phyloP scores from a whole-genome alignment of 495 filamentous ascomycete genomes.

The Daldinia decipiens region DNA sequence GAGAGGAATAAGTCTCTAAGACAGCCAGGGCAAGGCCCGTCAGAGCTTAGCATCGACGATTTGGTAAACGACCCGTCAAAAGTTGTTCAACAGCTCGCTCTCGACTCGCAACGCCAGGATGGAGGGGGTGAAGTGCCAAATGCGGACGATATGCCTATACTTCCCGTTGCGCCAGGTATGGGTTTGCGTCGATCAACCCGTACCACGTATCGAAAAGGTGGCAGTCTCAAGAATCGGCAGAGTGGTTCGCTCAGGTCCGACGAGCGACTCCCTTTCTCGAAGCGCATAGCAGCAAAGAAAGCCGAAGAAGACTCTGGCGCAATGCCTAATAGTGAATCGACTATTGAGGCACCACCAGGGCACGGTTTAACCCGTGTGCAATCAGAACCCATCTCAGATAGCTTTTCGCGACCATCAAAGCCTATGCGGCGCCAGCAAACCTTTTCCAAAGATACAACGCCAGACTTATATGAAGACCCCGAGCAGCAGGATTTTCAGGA shows the following conservation, averaged over 20 bases:
- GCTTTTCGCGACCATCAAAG: slow-evolving; percentile 62
- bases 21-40: slow-evolving; percentile 50
- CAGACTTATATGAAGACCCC: slow-evolving; percentile 32
- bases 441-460: slow-evolving; percentile 48
- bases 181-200: slow-evolving; percentile 88
- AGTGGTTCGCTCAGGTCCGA: slow-evolving; percentile 59
- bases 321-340: slow-evolving; percentile 60
- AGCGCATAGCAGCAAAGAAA: slow-evolving; percentile 67
- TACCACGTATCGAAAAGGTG: slow-evolving; percentile 86
- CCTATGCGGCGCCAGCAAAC: slow-evolving; percentile 57
- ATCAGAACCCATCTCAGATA: slow-evolving; percentile 77
- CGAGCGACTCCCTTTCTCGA: slow-evolving; percentile 70
- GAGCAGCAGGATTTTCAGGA: slow-evolving; percentile 30
- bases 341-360: slow-evolving; percentile 60
- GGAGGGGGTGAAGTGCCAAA: slow-evolving; percentile 55
- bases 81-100: slow-evolving; percentile 72
- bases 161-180: slow-evolving; percentile 77
- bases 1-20: slow-evolving; percentile 76
- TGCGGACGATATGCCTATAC: slow-evolving; percentile 88
- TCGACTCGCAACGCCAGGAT: slow-evolving; percentile 52
- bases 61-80: slow-evolving; percentile 84
- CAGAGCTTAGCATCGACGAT: slow-evolving; percentile 74
- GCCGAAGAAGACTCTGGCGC: slow-evolving; percentile 68
- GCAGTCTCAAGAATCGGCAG: slow-evolving; percentile 83
- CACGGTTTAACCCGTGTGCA: slow-evolving; percentile 73